Base-by-base conservation (phyloP, 768 basidiomycete genomes). In the Macrolepiota dolichaula region DNA sequence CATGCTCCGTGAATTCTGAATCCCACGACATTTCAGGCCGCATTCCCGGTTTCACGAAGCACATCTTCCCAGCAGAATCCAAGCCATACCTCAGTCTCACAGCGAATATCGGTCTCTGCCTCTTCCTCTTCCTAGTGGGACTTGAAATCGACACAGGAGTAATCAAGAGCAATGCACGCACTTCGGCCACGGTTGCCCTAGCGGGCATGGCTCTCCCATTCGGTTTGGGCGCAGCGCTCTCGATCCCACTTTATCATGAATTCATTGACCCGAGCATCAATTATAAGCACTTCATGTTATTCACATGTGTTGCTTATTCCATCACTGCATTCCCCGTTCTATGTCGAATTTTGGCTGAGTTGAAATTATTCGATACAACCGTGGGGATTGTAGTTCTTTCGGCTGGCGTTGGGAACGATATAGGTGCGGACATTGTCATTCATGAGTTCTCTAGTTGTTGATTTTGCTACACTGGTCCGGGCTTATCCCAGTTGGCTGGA, bases 301-400 rank as follows among this genome's bases (percentile, higher is more conserved):
- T 98, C 74, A 87, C 91, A 10, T 94, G 93, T 13, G 93, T 96
- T 22, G 94, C 94, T 0, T 94, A 88, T 75, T 88, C 89, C 2
- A 94, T 94, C 67, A 93, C 91, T 0, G 92, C 91, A 0, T 92
- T 94, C 64, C 92, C 93, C 0, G 89, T 94, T 1, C 78, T 94
- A 6, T 93, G 91, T 72, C 82, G 95, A 63, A 91, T 97, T 73
- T 78, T 98, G 49, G 91, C 90, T 1, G 95, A 97, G 70, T 84
- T 96, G 58, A 94, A 95, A 72, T 78, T 99, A 1, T 80, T 98
- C 63, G 91, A 95, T 62, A 97, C 94, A 0, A 88, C 86, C 0
- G 93, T 99, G 38, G 97, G 96, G 4, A 88, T 97, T 62, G 87
- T 97, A 25, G 95, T 95, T 1, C 83, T 99, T 22, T 92, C 92